Evolutionary conservation across 2,329 filamentous ascomycete species (phyloP).

Genomic region (Cladorrhinum sp.): DNA sequence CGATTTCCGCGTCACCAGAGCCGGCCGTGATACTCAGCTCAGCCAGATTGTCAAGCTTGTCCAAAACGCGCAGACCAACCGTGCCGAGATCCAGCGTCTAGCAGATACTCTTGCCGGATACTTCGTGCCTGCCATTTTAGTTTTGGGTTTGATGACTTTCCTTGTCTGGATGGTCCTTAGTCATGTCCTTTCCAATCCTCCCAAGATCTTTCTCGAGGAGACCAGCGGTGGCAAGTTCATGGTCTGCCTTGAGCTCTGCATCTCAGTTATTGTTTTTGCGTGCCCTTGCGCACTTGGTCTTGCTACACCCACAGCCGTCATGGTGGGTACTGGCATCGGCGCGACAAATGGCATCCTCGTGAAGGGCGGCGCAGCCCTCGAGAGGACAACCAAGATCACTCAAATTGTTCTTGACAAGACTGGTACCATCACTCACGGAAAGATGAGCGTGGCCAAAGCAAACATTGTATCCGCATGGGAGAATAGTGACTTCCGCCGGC

Average conservation of each 20-base stretch:
- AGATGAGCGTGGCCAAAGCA: constrained; percentile 83
- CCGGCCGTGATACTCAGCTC: constrained; percentile 91
- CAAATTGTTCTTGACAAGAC: constrained; percentile 95
- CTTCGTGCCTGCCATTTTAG: constrained; percentile 86
- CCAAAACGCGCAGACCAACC: constrained; percentile 90
- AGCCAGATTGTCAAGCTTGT: constrained; percentile 99
- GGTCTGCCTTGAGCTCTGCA: constrained; percentile 96
- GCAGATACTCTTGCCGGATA: constrained; percentile 89
- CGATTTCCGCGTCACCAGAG: constrained; percentile 88
- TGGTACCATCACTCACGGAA: constrained; percentile 88
- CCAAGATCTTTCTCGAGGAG: constrained; percentile 77
- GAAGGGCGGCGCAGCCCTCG: constrained; percentile 89
- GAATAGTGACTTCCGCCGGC: constrained; percentile 62
- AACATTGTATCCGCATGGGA: constrained; percentile 69
- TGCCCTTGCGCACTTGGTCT: constrained; percentile 96
- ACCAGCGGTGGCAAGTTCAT: constrained; percentile 87
- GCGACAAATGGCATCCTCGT: constrained; percentile 96
- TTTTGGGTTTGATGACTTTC: constrained; percentile 82
- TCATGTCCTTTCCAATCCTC: constrained; percentile 79
- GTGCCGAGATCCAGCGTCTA: constrained; percentile 90
- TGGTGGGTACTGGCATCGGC: constrained; percentile 97
- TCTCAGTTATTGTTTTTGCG: constrained; percentile 96
- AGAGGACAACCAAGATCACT: constrained; percentile 85
- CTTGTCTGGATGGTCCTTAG: constrained; percentile 91
- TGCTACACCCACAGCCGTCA: constrained; percentile 93